Conservation (phyloP, 306 rosid species). For the Arachis stenosperma region DNA sequence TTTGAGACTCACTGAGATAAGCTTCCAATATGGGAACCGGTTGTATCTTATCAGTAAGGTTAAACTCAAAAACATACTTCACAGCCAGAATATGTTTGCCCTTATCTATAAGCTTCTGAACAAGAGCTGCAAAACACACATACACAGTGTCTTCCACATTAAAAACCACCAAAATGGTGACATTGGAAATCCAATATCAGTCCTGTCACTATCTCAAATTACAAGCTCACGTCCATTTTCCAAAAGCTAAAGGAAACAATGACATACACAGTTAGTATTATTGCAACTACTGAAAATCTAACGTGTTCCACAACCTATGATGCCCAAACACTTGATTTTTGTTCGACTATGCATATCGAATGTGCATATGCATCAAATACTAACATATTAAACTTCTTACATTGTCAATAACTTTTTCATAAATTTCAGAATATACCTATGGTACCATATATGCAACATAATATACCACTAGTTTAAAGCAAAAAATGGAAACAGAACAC, state of each 20-base stretch:
- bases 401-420: no score
- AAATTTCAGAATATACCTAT: no score
- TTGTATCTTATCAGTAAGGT: constrained; percentile 63
- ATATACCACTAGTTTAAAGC: not conserved
- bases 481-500: not conserved
- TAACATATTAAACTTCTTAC: no score
- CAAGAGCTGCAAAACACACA: constrained; percentile 58
- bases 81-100: constrained; percentile 72
- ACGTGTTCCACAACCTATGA: no score
- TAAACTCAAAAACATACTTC: constrained; percentile 66
- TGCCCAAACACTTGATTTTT: no score
- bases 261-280: constrained; percentile 5
- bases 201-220: constrained; percentile 11
- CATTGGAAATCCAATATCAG: constrained; percentile 21
- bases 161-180: constrained; percentile 33
- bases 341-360: no score
- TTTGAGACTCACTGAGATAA: constrained; percentile 58
- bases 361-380: no score
- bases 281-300: not conserved
- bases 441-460: not conserved
- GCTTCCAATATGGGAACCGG: constrained; percentile 78
- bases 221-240: constrained; percentile 1
- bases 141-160: constrained; percentile 16
- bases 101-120: constrained; percentile 65
- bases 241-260: not conserved